Percentiles rank a stretch among this genome's conserved stretches.
Evolutionary conservation across 1,139 yeast genomes (phyloP).

Genomic region (Geotrichum phurueaensis): DNA sequence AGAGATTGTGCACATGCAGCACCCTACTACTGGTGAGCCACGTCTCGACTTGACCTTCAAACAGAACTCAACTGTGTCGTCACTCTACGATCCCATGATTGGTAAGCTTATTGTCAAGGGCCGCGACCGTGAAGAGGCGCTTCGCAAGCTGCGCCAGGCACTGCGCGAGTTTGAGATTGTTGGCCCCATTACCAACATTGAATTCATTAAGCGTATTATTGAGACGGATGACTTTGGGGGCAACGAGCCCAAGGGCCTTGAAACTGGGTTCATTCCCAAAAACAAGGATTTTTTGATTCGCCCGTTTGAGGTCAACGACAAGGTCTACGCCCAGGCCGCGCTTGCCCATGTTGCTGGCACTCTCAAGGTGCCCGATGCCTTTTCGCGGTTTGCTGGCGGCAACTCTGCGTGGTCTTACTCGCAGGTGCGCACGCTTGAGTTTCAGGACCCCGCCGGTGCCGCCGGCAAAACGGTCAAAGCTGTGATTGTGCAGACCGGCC

Average conservation of each 20-base stretch:
- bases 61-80: slow-evolving; percentile 31
- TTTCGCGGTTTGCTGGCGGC: slow-evolving; percentile 13
- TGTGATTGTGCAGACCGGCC: slow-evolving; percentile 16
- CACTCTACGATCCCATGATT: slow-evolving; percentile 36
- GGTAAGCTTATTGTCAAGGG: slow-evolving; percentile 36
- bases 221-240: slow-evolving; percentile 30
- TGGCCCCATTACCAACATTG: slow-evolving; percentile 36
- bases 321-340: slow-evolving; percentile 34
- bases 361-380: slow-evolving; percentile 8
- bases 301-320: slow-evolving; percentile 21
- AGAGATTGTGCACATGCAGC: slow-evolving; percentile 29
- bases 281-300: slow-evolving; percentile 26
- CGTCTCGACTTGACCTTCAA: slow-evolving; percentile 33
- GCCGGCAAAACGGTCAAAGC: slow-evolving; percentile 4
- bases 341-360: slow-evolving; percentile 22
- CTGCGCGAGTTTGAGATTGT: slow-evolving; percentile 33
- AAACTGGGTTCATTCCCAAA: slow-evolving; percentile 35
- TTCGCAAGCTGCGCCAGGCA: slow-evolving; percentile 30
- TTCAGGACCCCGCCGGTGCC: slow-evolving; percentile 11
- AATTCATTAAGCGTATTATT: slow-evolving; percentile 32
- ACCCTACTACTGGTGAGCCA: slow-evolving; percentile 29
- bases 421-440: slow-evolving; percentile 16
- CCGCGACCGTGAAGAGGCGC: slow-evolving; percentile 31
- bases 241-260: slow-evolving; percentile 30
- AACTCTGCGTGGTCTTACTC: slow-evolving; percentile 14